A percentile compares a stretch with the other conserved stretches of the same genome.
phyloP scores from a whole-genome alignment of 2,329 filamentous ascomycete genomes.

The Knufia petricola region DNA sequence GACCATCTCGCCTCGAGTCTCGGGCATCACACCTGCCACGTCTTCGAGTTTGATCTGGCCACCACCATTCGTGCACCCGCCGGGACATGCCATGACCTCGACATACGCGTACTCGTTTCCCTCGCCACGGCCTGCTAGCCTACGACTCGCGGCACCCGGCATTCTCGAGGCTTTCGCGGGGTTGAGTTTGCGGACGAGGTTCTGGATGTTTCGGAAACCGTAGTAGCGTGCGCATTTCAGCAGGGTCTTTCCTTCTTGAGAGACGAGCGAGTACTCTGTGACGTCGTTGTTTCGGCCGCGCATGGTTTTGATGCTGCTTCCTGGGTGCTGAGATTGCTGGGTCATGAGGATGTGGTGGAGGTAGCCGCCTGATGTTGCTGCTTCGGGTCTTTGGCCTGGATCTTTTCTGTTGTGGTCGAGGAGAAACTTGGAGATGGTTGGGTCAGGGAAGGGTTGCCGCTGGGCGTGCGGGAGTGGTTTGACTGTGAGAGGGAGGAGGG shows the following conservation, averaged over 20 bases:
- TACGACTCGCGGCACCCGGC: conserved; percentile 58
- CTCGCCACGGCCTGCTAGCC: conserved; percentile 23
- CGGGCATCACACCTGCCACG: conserved; percentile 34
- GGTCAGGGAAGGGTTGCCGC: conserved; percentile 60
- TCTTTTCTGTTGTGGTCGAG: conserved; percentile 37
- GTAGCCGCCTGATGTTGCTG: conserved; percentile 81
- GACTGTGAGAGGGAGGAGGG: conserved; percentile 46
- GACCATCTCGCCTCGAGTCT: conserved; percentile 12
- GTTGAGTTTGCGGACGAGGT: conserved; percentile 84
- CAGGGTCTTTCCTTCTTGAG: conserved; percentile 47
- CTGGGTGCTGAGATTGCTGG: conserved; percentile 60
- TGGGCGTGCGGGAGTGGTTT: conserved; percentile 38
- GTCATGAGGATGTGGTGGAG: conserved; percentile 73
- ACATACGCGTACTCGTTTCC: conserved; percentile 74
- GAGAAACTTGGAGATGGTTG: conserved; percentile 60
- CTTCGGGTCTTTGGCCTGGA: conserved; percentile 44
- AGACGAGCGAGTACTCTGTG: conserved; percentile 66
- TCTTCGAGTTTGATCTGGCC: conserved; percentile 91
- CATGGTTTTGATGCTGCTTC: conserved; percentile 59
- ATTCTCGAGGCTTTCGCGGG: conserved; percentile 68
- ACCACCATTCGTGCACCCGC: conserved; percentile 96
- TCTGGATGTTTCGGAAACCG: conserved; percentile 96
- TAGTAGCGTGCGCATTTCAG: conserved; percentile 87
- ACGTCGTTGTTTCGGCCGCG: conserved; percentile 86
- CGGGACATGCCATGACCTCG: conserved; percentile 97